Conservation (phyloP, 2,329 filamentous ascomycete genomes). For the Mycosphaerella sp. region DNA sequence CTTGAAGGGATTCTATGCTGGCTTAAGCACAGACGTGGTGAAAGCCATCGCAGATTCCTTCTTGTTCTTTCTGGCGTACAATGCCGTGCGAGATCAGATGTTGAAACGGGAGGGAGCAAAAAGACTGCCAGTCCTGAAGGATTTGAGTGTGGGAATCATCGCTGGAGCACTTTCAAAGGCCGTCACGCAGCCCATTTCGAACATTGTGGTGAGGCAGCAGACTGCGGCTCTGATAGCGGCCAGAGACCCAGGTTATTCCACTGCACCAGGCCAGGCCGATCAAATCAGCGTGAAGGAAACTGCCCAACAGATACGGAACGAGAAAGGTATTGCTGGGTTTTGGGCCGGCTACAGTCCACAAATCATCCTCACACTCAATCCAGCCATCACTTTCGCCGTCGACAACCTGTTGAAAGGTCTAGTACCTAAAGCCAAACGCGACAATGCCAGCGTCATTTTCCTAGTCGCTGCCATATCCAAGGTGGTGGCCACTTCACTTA, state of each 20-base stretch:
- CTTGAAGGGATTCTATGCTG: conserved; percentile 58
- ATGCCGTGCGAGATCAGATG: conserved; percentile 46
- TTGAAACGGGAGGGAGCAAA: conserved; percentile 36
- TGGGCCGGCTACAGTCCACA: conserved; percentile 85
- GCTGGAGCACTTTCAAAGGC: conserved; percentile 70
- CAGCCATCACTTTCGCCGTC: conserved; percentile 77
- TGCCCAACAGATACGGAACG: conserved; percentile 55
- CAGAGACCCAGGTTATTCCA: conserved; percentile 33
- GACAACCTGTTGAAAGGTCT: conserved; percentile 65
- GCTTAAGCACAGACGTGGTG: conserved; percentile 39
- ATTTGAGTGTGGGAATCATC: conserved; percentile 65
- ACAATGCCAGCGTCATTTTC: conserved; percentile 55
- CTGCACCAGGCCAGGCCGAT: conserved; percentile 23
- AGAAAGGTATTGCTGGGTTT: conserved; percentile 68
- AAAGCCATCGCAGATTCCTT: conserved; percentile 63
- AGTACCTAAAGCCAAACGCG: conserved; percentile 49
- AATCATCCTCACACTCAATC: conserved; percentile 75
- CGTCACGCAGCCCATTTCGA: conserved; percentile 73
- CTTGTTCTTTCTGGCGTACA: conserved; percentile 81
- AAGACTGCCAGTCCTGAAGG: conserved; percentile 58
- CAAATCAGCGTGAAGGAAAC: conserved; percentile 49
- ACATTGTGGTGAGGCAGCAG: conserved; percentile 77
- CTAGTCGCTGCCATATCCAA: conserved; percentile 72
- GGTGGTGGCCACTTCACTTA: conserved; percentile 65
- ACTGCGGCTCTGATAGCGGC: conserved; percentile 52